Evolutionary conservation across 108 stramenopile genomes (phyloP).

Genomic region (Ochromonas danica): DNA sequence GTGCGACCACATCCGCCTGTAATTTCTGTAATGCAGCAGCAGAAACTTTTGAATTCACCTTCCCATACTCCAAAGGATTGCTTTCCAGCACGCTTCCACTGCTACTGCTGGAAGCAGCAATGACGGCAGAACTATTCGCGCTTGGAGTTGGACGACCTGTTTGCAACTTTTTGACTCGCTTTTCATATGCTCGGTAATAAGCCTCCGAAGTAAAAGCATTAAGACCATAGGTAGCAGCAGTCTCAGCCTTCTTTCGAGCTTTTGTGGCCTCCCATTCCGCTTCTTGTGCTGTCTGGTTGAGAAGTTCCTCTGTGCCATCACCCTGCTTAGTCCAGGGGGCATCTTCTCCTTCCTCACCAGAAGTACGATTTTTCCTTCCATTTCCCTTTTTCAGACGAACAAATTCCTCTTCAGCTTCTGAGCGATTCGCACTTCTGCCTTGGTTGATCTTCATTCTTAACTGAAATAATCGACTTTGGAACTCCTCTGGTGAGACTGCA

Average conservation of each 20-base stretch:
- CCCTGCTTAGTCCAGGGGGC: slow-evolving; percentile 38
- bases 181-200: slow-evolving; percentile 53
- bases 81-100: slow-evolving; percentile 34
- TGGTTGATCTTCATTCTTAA: slow-evolving; percentile 37
- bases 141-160: neutral
- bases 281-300: slow-evolving; percentile 19
- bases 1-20: slow-evolving; percentile 45
- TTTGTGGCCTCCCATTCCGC: neutral
- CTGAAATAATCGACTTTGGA: slow-evolving; percentile 22
- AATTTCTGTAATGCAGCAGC: slow-evolving; percentile 40
- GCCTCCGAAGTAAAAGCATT: slow-evolving; percentile 58
- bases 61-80: slow-evolving; percentile 53
- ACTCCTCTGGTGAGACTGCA: neutral
- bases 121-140: neutral
- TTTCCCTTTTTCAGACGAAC: slow-evolving; percentile 34
- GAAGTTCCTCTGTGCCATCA: neutral
- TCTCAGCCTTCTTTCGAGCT: slow-evolving; percentile 46
- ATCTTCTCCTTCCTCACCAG: slow-evolving; percentile 44
- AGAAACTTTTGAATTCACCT: neutral
- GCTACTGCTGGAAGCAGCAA: neutral
- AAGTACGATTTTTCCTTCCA: slow-evolving; percentile 44
- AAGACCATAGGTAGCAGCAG: slow-evolving; percentile 54
- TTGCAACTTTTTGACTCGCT: slow-evolving; percentile 48
- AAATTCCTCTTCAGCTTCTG: slow-evolving; percentile 25
- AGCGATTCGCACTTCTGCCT: slow-evolving; percentile 31